phyloP scores from a whole-genome alignment of 768 basidiomycete species.

The Suillus alpinus region DNA sequence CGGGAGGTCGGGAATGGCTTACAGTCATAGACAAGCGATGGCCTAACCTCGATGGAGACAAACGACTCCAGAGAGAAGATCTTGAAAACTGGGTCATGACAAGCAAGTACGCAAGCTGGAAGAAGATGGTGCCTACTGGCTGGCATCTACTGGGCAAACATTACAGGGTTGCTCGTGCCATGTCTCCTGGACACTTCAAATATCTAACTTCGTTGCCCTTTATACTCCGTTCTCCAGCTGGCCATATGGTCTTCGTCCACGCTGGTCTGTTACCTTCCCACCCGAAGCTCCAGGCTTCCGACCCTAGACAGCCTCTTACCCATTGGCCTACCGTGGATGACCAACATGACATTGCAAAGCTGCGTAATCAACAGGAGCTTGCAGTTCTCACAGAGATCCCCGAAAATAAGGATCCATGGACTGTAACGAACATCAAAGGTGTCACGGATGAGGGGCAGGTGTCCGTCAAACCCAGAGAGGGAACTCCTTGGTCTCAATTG shows the following conservation, averaged over 20 bases:
- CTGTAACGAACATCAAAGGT: constrained; percentile 44
- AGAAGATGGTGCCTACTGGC: constrained; percentile 53
- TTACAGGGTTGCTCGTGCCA: constrained; percentile 67
- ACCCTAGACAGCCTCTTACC: constrained; percentile 69
- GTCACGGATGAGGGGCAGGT: constrained; percentile 40
- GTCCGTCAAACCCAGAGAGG: constrained; percentile 34
- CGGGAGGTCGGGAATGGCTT: constrained; percentile 53
- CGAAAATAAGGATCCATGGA: constrained; percentile 79
- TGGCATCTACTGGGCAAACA: constrained; percentile 80
- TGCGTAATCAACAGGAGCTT: constrained; percentile 64
- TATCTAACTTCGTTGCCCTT: constrained; percentile 76
- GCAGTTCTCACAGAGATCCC: constrained; percentile 65
- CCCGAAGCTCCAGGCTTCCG: constrained; percentile 49
- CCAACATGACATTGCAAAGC: constrained; percentile 15
- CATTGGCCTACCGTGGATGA: constrained; percentile 44
- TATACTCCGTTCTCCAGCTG: constrained; percentile 67
- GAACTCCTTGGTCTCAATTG: constrained; percentile 71
- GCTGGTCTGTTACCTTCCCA: constrained; percentile 79
- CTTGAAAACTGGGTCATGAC: constrained; percentile 38
- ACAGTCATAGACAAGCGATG: constrained; percentile 43
- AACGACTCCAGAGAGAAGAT: background rate
- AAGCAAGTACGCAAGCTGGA: constrained; percentile 38
- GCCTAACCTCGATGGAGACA: constrained; percentile 34
- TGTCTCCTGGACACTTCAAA: constrained; percentile 58
- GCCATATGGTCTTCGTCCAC: constrained; percentile 78